Evolutionary conservation across 176 grass and related monocot genomes (phyloP).

Genomic region (Carex pumila): DNA sequence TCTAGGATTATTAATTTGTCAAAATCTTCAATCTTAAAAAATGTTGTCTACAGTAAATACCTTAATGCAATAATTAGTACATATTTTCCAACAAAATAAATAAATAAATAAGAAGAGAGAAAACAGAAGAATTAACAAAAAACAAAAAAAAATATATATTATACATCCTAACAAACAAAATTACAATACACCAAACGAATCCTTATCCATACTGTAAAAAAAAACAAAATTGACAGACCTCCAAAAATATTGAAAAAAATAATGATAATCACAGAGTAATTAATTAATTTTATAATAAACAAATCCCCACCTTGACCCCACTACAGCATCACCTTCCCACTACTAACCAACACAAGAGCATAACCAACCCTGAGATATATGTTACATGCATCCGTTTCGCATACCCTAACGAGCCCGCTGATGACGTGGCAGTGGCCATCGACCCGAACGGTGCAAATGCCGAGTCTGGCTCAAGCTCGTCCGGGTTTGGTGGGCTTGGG

Average conservation of each 20-base stretch:
- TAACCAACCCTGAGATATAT: not conserved
- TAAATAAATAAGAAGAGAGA: not conserved
- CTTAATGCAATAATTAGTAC: not conserved
- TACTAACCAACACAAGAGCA: conserved; percentile 13
- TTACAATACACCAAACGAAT: conserved; percentile 1
- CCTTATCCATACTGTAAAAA: conserved; percentile 2
- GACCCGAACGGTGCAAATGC: conserved; percentile 45
- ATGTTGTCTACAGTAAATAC: too few relatives aligned
- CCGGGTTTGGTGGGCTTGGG: conserved; percentile 92
- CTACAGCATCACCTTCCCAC: conserved; percentile 15
- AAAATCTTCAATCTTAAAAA: not conserved
- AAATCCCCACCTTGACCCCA: not conserved
- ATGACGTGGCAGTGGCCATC: conserved; percentile 31
- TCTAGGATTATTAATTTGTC: not conserved
- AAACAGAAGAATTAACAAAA: not conserved
- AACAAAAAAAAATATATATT: not conserved
- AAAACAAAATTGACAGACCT: not conserved
- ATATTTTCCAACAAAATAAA: not conserved
- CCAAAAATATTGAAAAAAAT: conserved; percentile 10
- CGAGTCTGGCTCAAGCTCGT: conserved; percentile 54
- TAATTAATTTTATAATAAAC: not conserved
- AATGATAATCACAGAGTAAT: conserved; percentile 8
- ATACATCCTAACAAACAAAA: not conserved
- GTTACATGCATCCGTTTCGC: not conserved
- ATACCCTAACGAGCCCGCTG: not conserved